phyloP scores from a whole-genome alignment of 2,329 filamentous ascomycete genomes.

The Fusarium newnesense region DNA sequence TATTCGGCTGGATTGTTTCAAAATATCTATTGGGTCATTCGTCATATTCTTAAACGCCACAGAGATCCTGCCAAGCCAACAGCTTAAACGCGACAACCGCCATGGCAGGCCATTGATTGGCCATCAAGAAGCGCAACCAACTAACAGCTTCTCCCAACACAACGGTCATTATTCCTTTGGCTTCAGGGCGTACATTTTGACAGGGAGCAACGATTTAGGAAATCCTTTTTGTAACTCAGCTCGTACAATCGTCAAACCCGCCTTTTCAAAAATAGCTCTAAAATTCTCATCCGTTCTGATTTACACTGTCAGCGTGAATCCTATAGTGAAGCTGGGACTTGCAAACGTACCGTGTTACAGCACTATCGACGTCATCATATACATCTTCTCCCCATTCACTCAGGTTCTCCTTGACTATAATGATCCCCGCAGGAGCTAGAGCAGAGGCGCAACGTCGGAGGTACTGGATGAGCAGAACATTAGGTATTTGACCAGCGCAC shows the following conservation, averaged over 20 bases:
- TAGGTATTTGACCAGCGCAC: background rate
- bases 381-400: background rate
- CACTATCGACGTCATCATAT: background rate
- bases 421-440: background rate
- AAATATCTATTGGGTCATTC: no score
- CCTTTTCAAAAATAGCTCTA: background rate
- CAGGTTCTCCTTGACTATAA: background rate
- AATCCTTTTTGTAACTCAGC: background rate
- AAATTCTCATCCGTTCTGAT: background rate
- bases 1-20: no score
- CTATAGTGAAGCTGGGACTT: rapidly evolving
- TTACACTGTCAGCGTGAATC: background rate
- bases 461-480: rapidly evolving
- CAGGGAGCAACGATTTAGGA: rapidly evolving
- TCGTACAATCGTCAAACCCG: background rate
- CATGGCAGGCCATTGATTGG: background rate
- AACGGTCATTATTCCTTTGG: background rate
- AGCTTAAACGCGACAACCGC: background rate
- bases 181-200: background rate
- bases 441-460: background rate
- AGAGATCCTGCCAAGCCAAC: background rate
- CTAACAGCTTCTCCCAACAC: background rate
- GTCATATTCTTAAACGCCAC: background rate
- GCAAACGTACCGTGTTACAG: background rate
- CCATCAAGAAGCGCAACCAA: background rate